A percentile compares a stretch with the other conserved stretches of the same genome.
These are phyloP conservation scores for Cordyceps tenuipes DNA, from an alignment of 2,329 filamentous ascomycete species.

Conservation along the genomic window DNA sequence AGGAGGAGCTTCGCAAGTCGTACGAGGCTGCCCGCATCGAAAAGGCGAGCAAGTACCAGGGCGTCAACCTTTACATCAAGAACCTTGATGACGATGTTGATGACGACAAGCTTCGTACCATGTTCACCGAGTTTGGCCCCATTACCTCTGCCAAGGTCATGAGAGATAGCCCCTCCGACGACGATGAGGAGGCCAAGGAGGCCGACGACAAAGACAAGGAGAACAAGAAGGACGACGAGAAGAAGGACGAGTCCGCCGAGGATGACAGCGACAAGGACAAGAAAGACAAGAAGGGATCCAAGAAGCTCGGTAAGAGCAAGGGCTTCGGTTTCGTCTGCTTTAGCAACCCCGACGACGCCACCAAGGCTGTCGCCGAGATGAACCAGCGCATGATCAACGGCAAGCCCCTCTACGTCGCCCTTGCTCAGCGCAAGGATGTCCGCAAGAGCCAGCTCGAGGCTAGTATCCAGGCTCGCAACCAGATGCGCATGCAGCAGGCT, in stretches of 20 bases:
- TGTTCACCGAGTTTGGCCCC: conserved; percentile 84
- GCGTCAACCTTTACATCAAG: conserved; percentile 99
- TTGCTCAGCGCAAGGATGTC: conserved; percentile 98
- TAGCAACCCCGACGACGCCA: conserved; percentile 97
- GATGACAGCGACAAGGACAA: conserved; percentile 45
- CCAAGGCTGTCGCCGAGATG: conserved; percentile 98
- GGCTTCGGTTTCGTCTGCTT: conserved; percentile 99
- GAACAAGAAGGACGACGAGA: conserved; percentile 37
- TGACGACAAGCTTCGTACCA: conserved; percentile 91
- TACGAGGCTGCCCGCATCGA: conserved; percentile 96
- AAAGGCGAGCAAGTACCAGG: conserved; percentile 99
- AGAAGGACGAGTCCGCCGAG: conserved; percentile 34
- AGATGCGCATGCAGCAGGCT: conserved; percentile 95
- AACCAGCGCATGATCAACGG: conserved; percentile 98
- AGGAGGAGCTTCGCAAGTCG: conserved; percentile 97
- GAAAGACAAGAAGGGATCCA: conserved; percentile 47
- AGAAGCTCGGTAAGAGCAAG: conserved; percentile 93
- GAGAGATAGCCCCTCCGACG: conserved; percentile 64
- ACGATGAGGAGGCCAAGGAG: conserved; percentile 47
- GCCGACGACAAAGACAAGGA: conserved; percentile 46
- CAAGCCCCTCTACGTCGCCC: conserved; percentile 96
- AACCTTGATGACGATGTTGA: conserved; percentile 96
- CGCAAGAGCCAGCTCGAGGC: conserved; percentile 99
- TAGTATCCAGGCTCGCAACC: conserved; percentile 98
- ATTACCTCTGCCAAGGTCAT: conserved; percentile 99